These are phyloP conservation scores for Giardia duodenalis DNA, from an alignment of 208 protist species.

Conservation along the genomic window DNA sequence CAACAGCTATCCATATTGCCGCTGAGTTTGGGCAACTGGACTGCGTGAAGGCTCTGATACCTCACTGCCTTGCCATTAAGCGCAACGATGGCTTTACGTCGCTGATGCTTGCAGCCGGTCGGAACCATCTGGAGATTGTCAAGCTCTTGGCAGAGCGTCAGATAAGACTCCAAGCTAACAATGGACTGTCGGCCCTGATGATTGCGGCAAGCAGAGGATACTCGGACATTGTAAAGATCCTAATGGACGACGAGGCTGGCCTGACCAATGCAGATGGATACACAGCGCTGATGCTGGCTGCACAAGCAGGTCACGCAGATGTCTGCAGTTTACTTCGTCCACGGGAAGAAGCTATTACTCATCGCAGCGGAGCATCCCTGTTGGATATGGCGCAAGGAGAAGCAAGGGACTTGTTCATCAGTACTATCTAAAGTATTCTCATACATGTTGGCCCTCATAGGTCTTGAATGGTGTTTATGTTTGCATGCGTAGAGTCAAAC, in stretches of 20 bases:
- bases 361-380: neutral
- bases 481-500: no score
- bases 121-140: neutral
- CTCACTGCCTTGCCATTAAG: neutral
- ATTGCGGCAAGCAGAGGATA: neutral
- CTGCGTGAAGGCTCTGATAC: neutral
- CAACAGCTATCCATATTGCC: neutral
- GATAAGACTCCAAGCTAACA: neutral
- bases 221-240: neutral
- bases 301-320: neutral
- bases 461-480: no score
- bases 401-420: neutral
- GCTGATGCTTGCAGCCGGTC: neutral
- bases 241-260: neutral
- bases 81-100: neutral
- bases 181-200: constrained; percentile 12
- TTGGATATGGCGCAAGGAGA: neutral
- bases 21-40: neutral
- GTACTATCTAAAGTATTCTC: neutral
- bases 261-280: neutral
- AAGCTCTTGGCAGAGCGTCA: neutral
- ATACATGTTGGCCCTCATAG: no score
- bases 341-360: neutral
- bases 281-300: neutral
- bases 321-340: neutral